Base-by-base conservation (phyloP, 1,284 basidiomycete genomes). In the Thecaphora thlaspeos region DNA sequence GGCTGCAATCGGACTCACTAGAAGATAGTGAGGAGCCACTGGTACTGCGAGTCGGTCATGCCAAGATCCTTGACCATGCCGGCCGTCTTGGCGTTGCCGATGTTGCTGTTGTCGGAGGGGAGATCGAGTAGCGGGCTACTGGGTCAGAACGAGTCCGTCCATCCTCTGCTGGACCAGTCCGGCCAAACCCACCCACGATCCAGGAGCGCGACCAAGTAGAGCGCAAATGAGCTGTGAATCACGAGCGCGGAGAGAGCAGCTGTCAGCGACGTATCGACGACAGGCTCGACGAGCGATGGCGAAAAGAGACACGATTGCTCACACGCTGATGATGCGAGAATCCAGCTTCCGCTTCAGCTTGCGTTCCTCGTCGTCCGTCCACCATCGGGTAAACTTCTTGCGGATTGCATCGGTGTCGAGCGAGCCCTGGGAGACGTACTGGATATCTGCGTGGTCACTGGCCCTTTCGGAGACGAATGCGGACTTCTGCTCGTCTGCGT, bases 1-100 rank as follows among this genome's bases (percentile, higher is more conserved):
- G n/a, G n/a, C n/a, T n/a, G n/a, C n/a, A n/a, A n/a, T n/a, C 11
- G 11, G 26, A 28, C 26, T 28, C 26, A 28, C 26, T 61, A 61
- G 44, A 60, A 66, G 43, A 68, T 64, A 12, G 70, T 76, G 2
- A 74, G 42, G 0, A 77, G 63, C 64, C 66, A 68, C n/a, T 73
- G 63, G 42, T 62, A 77, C 39, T 76, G 59, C 9, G 46, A 34
- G 32, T 68, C 61, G 8, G 47, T 55, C 43, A 76, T 58, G 34
- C 37, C 7, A 7, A 77, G 53, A 8, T 64, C 44, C 18, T 41
- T 46, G 5, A 43, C 36, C 70, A 76, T 70, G 9, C 70, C 71
- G 1, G 70, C 63, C 1, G 57, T 62, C 36, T 71, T 70, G 15
- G 71, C 66, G 39, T 73, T 73, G 54, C 71, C 71, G 15, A 71